These are phyloP conservation scores for Phytomonas sp. DNA, from an alignment of 208 protist genomes.

Conservation along the genomic window DNA sequence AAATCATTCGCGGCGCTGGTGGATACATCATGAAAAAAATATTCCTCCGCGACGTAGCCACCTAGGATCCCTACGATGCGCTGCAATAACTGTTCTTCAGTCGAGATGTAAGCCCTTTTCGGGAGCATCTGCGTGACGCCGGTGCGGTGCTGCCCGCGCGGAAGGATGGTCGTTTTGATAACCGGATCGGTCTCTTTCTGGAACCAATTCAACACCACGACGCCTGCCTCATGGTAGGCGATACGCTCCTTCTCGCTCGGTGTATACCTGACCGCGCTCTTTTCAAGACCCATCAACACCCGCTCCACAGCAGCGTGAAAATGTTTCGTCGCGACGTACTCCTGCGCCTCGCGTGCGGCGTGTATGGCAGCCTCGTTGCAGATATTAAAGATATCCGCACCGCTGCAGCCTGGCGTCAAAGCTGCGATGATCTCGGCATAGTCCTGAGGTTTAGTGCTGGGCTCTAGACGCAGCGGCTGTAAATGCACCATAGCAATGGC, in stretches of 20 bases:
- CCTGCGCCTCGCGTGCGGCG: conserved; percentile 77
- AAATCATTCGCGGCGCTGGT: conserved; percentile 82
- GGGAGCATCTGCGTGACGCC: conserved; percentile 76
- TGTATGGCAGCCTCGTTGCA: conserved; percentile 97
- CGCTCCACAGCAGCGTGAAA: conserved; percentile 94
- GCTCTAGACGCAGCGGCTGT: conserved; percentile 68
- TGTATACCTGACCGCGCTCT: conserved; percentile 77
- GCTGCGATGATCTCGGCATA: conserved; percentile 60
- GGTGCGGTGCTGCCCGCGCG: conserved; percentile 60
- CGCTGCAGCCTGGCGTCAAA: conserved; percentile 93
- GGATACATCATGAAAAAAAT: conserved; percentile 92
- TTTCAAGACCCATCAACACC: conserved; percentile 94
- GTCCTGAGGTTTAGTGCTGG: conserved; percentile 27
- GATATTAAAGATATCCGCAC: conserved; percentile 96
- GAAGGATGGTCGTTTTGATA: conserved; percentile 88
- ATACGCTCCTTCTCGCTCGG: conserved; percentile 74
- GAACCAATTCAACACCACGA: conserved; percentile 90
- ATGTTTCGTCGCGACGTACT: conserved; percentile 58
- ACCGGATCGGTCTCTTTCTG: conserved; percentile 84
- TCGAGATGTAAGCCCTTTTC: conserved; percentile 75
- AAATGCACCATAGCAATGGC: conserved; percentile 94
- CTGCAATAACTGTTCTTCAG: conserved; percentile 56
- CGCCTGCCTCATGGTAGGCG: conserved; percentile 92
- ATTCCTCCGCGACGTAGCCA: conserved; percentile 92
- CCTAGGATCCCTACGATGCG: conserved; percentile 72